These are phyloP conservation scores for Letharia lupina DNA, from an alignment of 495 filamentous ascomycete genomes.

Conservation along the genomic window DNA sequence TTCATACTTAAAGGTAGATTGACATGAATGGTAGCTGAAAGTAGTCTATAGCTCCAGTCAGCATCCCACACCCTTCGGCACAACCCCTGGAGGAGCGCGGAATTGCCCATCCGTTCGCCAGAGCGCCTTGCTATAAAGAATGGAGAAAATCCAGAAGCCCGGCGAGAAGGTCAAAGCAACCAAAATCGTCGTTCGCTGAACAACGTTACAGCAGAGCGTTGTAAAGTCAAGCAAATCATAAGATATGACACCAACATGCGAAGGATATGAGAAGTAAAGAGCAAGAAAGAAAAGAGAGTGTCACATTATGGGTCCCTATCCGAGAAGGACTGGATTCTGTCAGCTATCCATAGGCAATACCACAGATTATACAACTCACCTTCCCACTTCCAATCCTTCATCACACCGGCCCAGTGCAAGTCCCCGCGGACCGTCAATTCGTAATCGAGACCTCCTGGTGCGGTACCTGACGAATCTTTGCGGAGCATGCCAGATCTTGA, in stretches of 20 bases:
- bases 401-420: conserved; percentile 70
- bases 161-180: not conserved
- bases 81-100: not conserved
- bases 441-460: conserved; percentile 45
- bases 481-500: not conserved
- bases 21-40: not conserved
- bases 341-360: conserved; percentile 1
- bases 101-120: not conserved
- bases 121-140: conserved; percentile 16
- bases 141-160: not conserved
- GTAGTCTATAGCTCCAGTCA: not conserved
- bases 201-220: not conserved
- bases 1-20: not conserved
- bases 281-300: not conserved
- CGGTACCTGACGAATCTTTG: conserved; percentile 13
- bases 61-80: not conserved
- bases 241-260: not conserved
- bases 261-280: not conserved
- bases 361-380: conserved; percentile 38
- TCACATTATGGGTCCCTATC: conserved; percentile 22
- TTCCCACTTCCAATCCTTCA: conserved; percentile 76
- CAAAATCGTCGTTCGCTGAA: conserved; percentile 7
- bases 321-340: conserved; percentile 35
- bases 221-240: not conserved
- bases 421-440: conserved; percentile 59